Percentiles rank a stretch among this genome's conserved stretches.
Evolutionary conservation across 768 basidiomycete species (phyloP).

Genomic region (Pholiota conissans): DNA sequence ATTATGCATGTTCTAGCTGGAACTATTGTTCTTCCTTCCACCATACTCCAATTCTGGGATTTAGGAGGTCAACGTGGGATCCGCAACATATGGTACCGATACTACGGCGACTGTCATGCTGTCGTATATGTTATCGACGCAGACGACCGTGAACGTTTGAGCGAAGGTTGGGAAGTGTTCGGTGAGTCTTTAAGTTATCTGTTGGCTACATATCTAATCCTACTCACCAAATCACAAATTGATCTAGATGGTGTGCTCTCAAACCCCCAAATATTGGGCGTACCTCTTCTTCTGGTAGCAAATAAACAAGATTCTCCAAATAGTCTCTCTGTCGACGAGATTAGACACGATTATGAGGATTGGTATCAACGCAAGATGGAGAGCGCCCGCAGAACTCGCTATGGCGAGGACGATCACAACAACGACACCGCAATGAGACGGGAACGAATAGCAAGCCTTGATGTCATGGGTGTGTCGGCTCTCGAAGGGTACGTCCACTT

Average conservation of each 20-base stretch:
- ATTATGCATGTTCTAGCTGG: slow-evolving; percentile 57
- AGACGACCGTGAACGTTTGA: slow-evolving; percentile 81
- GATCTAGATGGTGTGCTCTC: slow-evolving; percentile 78
- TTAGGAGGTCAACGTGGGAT: slow-evolving; percentile 95
- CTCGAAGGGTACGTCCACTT: slow-evolving; percentile 72
- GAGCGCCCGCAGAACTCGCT: slow-evolving; percentile 58
- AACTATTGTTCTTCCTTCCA: slow-evolving; percentile 89
- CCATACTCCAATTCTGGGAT: slow-evolving; percentile 96
- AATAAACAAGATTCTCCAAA: slow-evolving; percentile 92
- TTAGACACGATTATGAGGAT: slow-evolving; percentile 84
- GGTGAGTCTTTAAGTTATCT: slow-evolving; percentile 51
- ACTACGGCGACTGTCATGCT: slow-evolving; percentile 97
- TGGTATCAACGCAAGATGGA: slow-evolving; percentile 81
- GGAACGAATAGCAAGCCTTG: slow-evolving; percentile 70
- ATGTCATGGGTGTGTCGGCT: slow-evolving; percentile 90
- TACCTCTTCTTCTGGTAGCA: slow-evolving; percentile 89
- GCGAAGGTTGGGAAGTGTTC: slow-evolving; percentile 97
- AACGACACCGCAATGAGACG: slow-evolving; percentile 36
- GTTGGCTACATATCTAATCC: not conserved
- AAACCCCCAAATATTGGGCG: slow-evolving; percentile 84
- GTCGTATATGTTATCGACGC: slow-evolving; percentile 96
- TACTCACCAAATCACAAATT: slow-evolving; percentile 5
- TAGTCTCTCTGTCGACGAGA: slow-evolving; percentile 86
- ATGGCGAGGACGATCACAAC: slow-evolving; percentile 46
- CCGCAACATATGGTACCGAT: slow-evolving; percentile 89